Evolutionary conservation across 2,329 filamentous ascomycete genomes (phyloP).

Genomic region (Apiospora phragmitis): DNA sequence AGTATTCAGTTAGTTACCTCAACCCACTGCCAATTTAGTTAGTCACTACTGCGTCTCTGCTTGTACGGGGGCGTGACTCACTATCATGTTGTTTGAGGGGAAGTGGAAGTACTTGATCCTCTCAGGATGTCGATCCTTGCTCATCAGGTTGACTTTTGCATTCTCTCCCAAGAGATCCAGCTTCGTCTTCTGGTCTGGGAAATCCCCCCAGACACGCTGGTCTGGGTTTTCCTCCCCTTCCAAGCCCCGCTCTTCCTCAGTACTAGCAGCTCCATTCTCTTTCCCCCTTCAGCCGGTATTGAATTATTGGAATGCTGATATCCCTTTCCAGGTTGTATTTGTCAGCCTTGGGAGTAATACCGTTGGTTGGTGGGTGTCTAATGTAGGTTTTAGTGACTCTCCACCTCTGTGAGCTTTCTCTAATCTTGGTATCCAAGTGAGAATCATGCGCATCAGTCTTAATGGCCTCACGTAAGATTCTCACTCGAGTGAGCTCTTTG

Average conservation of each 20-base stretch:
- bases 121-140: background rate
- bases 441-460: conserved; percentile 17
- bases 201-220: conserved; percentile 18
- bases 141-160: conserved; percentile 12
- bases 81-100: conserved; percentile 34
- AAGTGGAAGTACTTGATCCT: conserved; percentile 30
- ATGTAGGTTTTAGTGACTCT: background rate
- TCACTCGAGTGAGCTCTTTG: conserved; percentile 22
- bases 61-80: conserved; percentile 14
- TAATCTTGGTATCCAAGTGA: conserved; percentile 17
- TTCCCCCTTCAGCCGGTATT: conserved; percentile 12
- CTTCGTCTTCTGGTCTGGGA: conserved; percentile 26
- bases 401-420: conserved; percentile 14
- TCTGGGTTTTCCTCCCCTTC: background rate
- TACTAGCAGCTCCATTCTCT: background rate
- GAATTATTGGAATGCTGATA: conserved; percentile 23
- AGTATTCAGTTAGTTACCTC: conserved; percentile 21
- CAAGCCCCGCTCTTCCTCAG: background rate
- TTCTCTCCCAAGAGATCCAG: conserved; percentile 15
- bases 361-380: background rate
- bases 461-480: conserved; percentile 19
- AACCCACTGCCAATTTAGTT: conserved; percentile 23
- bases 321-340: conserved; percentile 24
- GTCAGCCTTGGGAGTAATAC: background rate
- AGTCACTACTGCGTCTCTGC: background rate